A percentile compares a stretch with the other conserved stretches of the same genome.
Evolutionary conservation across 1,284 basidiomycete genomes (phyloP).

Genomic region (Leccinum subrobustum): DNA sequence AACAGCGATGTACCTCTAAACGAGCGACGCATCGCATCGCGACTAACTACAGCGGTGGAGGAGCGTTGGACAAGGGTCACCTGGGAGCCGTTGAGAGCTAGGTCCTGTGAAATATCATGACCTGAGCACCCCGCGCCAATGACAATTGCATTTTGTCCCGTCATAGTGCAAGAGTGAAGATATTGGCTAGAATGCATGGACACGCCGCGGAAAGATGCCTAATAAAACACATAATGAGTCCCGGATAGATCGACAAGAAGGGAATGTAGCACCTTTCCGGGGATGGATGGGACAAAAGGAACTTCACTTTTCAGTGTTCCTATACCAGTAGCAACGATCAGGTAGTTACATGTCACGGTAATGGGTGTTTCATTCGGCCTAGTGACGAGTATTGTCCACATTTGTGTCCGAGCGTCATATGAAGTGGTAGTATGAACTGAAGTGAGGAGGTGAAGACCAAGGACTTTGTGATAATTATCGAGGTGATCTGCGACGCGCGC

Average conservation of each 20-base stretch:
- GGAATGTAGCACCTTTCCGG: background rate
- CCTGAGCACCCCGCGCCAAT: slow-evolving; percentile 18
- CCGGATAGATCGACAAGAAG: background rate
- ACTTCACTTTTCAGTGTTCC: slow-evolving; percentile 8
- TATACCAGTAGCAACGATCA: slow-evolving; percentile 13
- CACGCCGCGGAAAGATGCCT: background rate
- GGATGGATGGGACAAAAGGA: slow-evolving; percentile 6
- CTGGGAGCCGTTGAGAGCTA: slow-evolving; percentile 3
- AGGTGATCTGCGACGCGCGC: slow-evolving; percentile 12
- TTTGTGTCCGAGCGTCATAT: slow-evolving; percentile 5
- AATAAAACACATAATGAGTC: background rate
- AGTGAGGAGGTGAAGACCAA: slow-evolving; percentile 16
- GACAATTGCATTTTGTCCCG: slow-evolving; percentile 8
- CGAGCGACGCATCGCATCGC: slow-evolving; percentile 10
- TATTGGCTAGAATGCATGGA: slow-evolving; percentile 15
- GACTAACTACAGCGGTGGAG: slow-evolving; percentile 14
- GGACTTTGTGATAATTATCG: slow-evolving; percentile 12
- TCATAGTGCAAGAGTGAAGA: background rate
- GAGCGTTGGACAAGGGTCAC: slow-evolving; percentile 16
- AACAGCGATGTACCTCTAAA: slow-evolving; percentile 10
- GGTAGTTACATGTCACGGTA: slow-evolving; percentile 8
- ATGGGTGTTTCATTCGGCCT: background rate
- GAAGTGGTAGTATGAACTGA: slow-evolving; percentile 3
- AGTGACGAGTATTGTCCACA: slow-evolving; percentile 4
- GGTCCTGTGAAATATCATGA: slow-evolving; percentile 19